These are phyloP conservation scores for Ophiocordyceps camponoti-floridani DNA, from an alignment of 2,329 filamentous ascomycete species.

Conservation along the genomic window DNA sequence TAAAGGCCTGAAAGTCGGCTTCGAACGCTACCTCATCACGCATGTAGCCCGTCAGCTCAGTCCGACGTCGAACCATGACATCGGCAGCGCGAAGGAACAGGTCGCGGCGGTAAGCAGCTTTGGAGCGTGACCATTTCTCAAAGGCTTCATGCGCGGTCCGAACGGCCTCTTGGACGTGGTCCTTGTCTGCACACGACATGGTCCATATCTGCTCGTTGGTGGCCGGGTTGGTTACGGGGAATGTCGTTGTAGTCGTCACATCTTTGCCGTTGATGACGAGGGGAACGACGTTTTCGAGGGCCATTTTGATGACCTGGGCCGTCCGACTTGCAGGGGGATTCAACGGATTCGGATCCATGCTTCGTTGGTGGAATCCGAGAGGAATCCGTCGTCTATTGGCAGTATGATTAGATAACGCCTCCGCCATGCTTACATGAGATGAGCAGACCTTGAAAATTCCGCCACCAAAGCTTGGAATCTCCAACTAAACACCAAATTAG, in stretches of 20 bases:
- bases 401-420: too few relatives aligned
- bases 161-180: constrained; percentile 34
- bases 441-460: too few relatives aligned
- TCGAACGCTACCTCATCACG: constrained; percentile 26
- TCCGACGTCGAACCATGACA: constrained; percentile 37
- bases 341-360: too few relatives aligned
- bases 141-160: constrained; percentile 46
- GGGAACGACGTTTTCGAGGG: constrained; percentile 11
- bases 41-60: constrained; percentile 45
- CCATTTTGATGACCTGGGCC: not conserved
- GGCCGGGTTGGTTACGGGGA: not conserved
- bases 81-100: constrained; percentile 54
- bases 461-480: too few relatives aligned
- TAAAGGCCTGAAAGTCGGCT: constrained; percentile 21
- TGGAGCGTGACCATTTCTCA: constrained; percentile 47
- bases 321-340: too few relatives aligned
- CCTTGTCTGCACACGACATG: constrained; percentile 2
- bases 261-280: constrained; percentile 27
- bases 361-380: too few relatives aligned
- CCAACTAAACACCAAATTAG: too few relatives aligned
- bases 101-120: constrained; percentile 42
- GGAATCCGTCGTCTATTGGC: too few relatives aligned
- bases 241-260: constrained; percentile 21
- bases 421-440: too few relatives aligned
- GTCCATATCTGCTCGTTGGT: not conserved